Conservation (phyloP, 2,329 filamentous ascomycete species). For the Neofusicoccum parvum region DNA sequence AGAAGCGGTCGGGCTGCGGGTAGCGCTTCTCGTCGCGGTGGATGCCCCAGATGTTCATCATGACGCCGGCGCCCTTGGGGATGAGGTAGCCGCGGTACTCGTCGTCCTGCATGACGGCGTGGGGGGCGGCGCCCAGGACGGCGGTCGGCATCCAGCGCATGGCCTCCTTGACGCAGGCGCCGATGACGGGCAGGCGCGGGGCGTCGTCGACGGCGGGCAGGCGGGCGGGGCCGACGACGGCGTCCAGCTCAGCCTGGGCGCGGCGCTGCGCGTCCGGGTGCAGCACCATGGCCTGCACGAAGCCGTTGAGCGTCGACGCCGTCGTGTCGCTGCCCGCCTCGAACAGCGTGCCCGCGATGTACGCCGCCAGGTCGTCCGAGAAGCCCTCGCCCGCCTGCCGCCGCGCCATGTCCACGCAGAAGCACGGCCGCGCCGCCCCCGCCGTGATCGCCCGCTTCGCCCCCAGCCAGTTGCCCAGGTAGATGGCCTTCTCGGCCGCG, state of each 20-base stretch:
- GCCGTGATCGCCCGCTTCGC: slow-evolving; percentile 25
- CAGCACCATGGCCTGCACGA: slow-evolving; percentile 32
- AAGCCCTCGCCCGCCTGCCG: slow-evolving; percentile 26
- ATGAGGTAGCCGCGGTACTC: slow-evolving; percentile 39
- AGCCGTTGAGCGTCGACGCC: slow-evolving; percentile 28
- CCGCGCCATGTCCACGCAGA: slow-evolving; percentile 29
- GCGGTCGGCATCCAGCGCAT: slow-evolving; percentile 35
- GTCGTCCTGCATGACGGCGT: slow-evolving; percentile 32
- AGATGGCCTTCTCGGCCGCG: slow-evolving; percentile 42
- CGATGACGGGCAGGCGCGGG: slow-evolving; percentile 31
- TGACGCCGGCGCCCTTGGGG: slow-evolving; percentile 39
- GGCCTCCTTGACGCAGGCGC: slow-evolving; percentile 33
- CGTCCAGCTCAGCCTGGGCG: slow-evolving; percentile 34
- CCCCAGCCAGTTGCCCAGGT: slow-evolving; percentile 29
- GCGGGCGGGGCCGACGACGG: slow-evolving; percentile 29
- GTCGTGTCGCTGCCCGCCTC: slow-evolving; percentile 38
- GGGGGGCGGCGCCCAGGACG: slow-evolving; percentile 31
- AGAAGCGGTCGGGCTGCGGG: slow-evolving; percentile 24
- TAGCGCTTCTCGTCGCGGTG: slow-evolving; percentile 30
- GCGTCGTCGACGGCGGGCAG: slow-evolving; percentile 34
- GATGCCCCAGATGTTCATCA: slow-evolving; percentile 40
- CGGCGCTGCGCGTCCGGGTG: slow-evolving; percentile 28
- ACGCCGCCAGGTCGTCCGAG: slow-evolving; percentile 29
- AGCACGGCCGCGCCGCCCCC: slow-evolving; percentile 27
- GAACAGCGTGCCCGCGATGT: slow-evolving; percentile 31